A percentile compares a stretch with the other conserved stretches of the same genome.
phyloP scores from a whole-genome alignment of 2,329 filamentous ascomycete species.

The Parastagonospora nodorum region DNA sequence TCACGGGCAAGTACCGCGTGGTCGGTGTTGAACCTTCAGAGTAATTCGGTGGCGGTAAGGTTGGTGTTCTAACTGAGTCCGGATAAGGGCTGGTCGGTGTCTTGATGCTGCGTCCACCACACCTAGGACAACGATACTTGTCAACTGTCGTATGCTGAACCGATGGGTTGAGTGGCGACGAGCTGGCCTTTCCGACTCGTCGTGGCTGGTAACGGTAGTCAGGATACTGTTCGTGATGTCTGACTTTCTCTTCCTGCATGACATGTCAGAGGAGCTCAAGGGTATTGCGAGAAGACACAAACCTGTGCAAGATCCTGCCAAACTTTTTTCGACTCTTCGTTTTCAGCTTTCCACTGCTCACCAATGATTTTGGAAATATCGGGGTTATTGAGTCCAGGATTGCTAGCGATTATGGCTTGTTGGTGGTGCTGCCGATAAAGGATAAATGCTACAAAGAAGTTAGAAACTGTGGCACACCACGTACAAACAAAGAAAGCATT shows the following conservation, averaged over 20 bases:
- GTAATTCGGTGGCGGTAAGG: slow-evolving; percentile 45
- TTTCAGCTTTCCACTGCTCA: slow-evolving; percentile 82
- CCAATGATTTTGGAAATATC: slow-evolving; percentile 98
- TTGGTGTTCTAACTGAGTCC: slow-evolving; percentile 51
- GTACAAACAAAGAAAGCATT: slow-evolving; percentile 35
- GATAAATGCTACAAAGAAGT: slow-evolving; percentile 78
- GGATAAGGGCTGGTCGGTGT: slow-evolving; percentile 63
- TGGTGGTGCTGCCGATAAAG: slow-evolving; percentile 95
- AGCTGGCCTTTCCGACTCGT: slow-evolving; percentile 49
- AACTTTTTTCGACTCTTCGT: slow-evolving; percentile 73
- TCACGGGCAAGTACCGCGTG: slow-evolving; percentile 41
- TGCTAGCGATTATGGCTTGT: slow-evolving; percentile 74
- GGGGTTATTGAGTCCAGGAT: slow-evolving; percentile 91
- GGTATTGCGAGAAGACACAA: slow-evolving; percentile 20
- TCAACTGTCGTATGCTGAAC: slow-evolving; percentile 47
- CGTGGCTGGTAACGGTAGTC: slow-evolving; percentile 94
- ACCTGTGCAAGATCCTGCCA: slow-evolving; percentile 91
- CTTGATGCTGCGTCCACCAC: slow-evolving; percentile 69
- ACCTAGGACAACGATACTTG: slow-evolving; percentile 67
- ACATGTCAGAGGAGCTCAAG: slow-evolving; percentile 15
- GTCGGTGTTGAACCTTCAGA: slow-evolving; percentile 41
- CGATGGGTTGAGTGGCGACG: slow-evolving; percentile 39
- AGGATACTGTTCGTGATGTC: slow-evolving; percentile 87
- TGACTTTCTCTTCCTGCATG: slow-evolving; percentile 78
- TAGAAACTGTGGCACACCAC: slow-evolving; percentile 25